phyloP scores from a whole-genome alignment of 352 stramenopile genomes.

The Phytophthora megakarya region DNA sequence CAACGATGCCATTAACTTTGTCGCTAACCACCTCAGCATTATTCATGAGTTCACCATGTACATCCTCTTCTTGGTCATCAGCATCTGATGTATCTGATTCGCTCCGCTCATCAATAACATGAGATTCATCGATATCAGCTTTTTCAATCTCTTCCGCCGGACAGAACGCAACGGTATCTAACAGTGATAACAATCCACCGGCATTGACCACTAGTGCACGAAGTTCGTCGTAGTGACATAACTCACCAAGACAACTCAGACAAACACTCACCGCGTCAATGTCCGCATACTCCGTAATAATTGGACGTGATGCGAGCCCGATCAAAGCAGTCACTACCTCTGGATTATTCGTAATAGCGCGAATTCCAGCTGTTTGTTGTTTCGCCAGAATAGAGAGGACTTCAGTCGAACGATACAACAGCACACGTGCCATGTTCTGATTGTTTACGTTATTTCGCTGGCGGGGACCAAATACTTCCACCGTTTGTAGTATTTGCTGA shows the following conservation, averaged over 20 bases:
- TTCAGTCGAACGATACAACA: constrained; percentile 78
- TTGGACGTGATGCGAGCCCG: constrained; percentile 56
- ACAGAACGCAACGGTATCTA: constrained; percentile 73
- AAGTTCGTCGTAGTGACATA: constrained; percentile 70
- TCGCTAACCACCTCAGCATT: neutral
- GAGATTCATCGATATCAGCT: constrained; percentile 7
- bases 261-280: constrained; percentile 62
- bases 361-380: constrained; percentile 42
- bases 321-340: constrained; percentile 64
- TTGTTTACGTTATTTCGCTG: constrained; percentile 33
- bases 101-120: constrained; percentile 30
- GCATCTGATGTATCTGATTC: constrained; percentile 27
- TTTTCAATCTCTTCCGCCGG: constrained; percentile 51
- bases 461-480: constrained; percentile 27
- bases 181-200: constrained; percentile 67
- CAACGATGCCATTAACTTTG: constrained; percentile 12
- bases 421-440: constrained; percentile 54
- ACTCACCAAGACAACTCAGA: constrained; percentile 58
- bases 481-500: constrained; percentile 59
- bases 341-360: constrained; percentile 62
- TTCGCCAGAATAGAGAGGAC: constrained; percentile 58
- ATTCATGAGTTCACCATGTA: constrained; percentile 5
- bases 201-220: constrained; percentile 58
- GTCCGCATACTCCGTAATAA: constrained; percentile 63
- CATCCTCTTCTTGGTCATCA: constrained; percentile 16